phyloP scores from a whole-genome alignment of 2,329 filamentous ascomycete genomes.

The Fusarium camptoceras region DNA sequence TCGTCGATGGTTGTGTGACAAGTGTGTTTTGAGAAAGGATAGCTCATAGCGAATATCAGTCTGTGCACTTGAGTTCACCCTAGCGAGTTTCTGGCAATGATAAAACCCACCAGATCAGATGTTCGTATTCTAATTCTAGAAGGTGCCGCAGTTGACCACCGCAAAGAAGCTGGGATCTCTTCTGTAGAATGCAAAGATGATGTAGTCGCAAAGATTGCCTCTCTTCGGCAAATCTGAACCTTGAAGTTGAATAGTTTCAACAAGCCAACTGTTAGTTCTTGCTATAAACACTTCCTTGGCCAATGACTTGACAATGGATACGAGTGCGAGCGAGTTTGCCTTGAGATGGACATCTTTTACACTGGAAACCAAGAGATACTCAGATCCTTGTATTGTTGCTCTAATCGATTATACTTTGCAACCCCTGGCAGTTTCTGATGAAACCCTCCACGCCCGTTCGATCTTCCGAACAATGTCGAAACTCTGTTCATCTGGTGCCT shows the following conservation, averaged over 20 bases:
- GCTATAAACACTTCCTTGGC: background rate
- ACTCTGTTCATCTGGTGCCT: too few species aligned
- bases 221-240: slow-evolving; percentile 8
- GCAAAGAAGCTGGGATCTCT: slow-evolving; percentile 12
- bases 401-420: background rate
- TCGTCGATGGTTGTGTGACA: background rate
- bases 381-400: background rate
- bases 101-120: background rate
- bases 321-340: slow-evolving; percentile 10
- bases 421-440: slow-evolving; percentile 14
- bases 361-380: background rate
- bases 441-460: slow-evolving; percentile 11
- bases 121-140: slow-evolving; percentile 21
- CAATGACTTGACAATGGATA: background rate
- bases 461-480: slow-evolving; percentile 2
- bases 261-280: background rate
- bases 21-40: background rate
- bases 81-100: background rate
- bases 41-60: background rate
- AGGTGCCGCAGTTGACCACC: slow-evolving; percentile 16
- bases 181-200: background rate
- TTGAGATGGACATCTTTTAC: background rate
- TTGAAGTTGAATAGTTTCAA: background rate
- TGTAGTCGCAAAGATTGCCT: background rate
- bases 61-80: slow-evolving; percentile 3